Evolutionary conservation across 2,329 filamentous ascomycete species (phyloP), one percentile per base, ranked within the genome.

Genomic region (Emydomyces testavorans): DNA sequence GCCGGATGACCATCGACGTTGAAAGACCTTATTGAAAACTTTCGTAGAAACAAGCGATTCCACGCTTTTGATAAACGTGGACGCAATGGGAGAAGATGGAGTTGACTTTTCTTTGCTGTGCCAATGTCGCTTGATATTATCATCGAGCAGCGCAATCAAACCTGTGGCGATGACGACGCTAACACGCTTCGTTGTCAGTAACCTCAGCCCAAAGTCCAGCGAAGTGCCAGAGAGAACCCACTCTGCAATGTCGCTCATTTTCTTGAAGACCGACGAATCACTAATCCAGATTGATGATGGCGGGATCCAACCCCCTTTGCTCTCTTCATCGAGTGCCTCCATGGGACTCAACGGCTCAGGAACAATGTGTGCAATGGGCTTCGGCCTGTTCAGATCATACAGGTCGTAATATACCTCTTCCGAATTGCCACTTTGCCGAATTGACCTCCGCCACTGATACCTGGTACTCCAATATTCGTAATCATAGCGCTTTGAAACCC

Each of bases 101-200:
- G 71, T 70, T 13, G 71, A 71, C 48, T 66, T 66, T 49, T 70
- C 69, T 56, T 74, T 76, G 35, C 71, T 68, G 57, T 78, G 79
- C 78, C 86, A 92, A 50, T 78, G 79, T 52, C 79, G 75, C 65
- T 85, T 85, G 71, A 96, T 94, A 69, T 81, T 86, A 67, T 96
- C 87, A 61, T 96, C 90, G 44, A 93, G 83, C 37, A 96, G 78
- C 6, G 85, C 79, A 57, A 94, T 80, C 56, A 96, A 76, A 20
- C 90, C 90, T n/a, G 88, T 92, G 39, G 88, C 79, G 53, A 96
- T 77, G 53, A 96, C 82, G 54, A 94, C 82, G 64, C 88, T 94
- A 53, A 29, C 35, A 46, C 16, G 37, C 24, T 36, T 45, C 6
- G 20, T 29, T 46, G 40, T 49, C 40, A 54, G 41, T 56, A 51